Evolutionary conservation across 805 yeast genomes (phyloP), one percentile per base, ranked within the genome.

Genomic region (Metschnikowia vanudenii): DNA sequence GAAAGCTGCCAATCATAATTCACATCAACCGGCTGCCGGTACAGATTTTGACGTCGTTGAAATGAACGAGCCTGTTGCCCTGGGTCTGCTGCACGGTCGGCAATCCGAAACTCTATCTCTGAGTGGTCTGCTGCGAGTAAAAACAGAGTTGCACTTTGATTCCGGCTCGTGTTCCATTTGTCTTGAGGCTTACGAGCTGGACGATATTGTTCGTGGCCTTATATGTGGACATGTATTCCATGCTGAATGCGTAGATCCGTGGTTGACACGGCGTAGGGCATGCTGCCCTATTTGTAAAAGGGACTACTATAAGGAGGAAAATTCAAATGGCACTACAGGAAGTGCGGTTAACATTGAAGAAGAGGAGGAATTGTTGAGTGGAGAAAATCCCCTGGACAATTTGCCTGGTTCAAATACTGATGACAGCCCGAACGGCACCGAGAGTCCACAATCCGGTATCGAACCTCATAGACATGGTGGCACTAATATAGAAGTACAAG

Each of bases 181-280:
- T 63, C 71, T 88, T 30, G 95, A 87, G 34, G 62, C 69, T 4
- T 73, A 84, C 45, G 85, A 80, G 52, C 76, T 76, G 41, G 81
- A 75, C 12, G 88, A 85, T 43, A 60, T 63, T 1, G 88, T 88
- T 1, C 77, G 96, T 41, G 88, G 88, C 0, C 71, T 88, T 37
- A 70, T 85, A 10, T 88, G 96, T 67, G 89, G 90, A 3, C 96
- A 88, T 64, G 89, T 84, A 2, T 88, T 82, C 74, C 96, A 88
- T 59, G 73, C 82, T 18, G 83, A 76, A 14, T 88, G 96, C 64
- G 75, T 88, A 43, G 89, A 84, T 52, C 91, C 91, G 1, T 88
- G 96, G 96, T 68, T 88, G 39, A 82, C 80, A 2, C 78, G 79
- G 52, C 71, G 92, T 54, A 75, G 85, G 39, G 91, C 90, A 0